phyloP scores from a whole-genome alignment of 257 asterid genomes.

The Echium plantagineum region DNA sequence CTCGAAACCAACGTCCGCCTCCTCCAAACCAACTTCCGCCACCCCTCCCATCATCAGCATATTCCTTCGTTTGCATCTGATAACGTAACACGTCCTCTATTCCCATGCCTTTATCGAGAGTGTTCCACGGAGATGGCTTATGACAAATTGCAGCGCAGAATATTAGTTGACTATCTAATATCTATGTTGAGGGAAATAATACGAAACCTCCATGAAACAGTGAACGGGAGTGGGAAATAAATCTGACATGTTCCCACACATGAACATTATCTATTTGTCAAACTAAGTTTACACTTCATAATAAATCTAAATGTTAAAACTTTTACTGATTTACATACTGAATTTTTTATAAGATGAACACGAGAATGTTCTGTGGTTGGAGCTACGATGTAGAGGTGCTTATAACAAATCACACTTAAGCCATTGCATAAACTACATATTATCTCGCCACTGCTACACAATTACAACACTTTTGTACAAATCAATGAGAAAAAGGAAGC shows the following conservation, averaged over 20 bases:
- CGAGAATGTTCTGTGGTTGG: too few relatives aligned
- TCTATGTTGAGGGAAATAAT: background rate
- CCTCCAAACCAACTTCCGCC: too few relatives aligned
- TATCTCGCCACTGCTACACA: too few relatives aligned
- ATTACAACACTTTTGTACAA: too few relatives aligned
- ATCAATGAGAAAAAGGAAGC: too few relatives aligned
- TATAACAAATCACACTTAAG: too few relatives aligned
- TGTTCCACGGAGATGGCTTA: background rate
- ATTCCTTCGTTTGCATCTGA: slow-evolving; percentile 68
- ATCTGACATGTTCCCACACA: background rate
- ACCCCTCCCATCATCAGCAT: slow-evolving; percentile 41
- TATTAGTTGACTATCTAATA: background rate
- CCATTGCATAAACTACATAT: too few relatives aligned
- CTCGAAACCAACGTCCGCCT: slow-evolving; percentile 35
- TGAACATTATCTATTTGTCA: background rate
- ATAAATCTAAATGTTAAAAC: background rate
- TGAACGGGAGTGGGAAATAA: background rate
- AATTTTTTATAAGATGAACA: too few relatives aligned
- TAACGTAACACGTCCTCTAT: slow-evolving; percentile 60
- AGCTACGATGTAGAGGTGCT: too few relatives aligned
- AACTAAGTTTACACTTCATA: too few relatives aligned
- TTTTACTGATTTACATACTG: background rate
- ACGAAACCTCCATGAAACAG: background rate
- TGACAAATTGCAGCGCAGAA: background rate
- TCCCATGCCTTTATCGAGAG: slow-evolving; percentile 31